phyloP scores from a whole-genome alignment of 2,329 filamentous ascomycete species.

The Sordariomycetes sp. region DNA sequence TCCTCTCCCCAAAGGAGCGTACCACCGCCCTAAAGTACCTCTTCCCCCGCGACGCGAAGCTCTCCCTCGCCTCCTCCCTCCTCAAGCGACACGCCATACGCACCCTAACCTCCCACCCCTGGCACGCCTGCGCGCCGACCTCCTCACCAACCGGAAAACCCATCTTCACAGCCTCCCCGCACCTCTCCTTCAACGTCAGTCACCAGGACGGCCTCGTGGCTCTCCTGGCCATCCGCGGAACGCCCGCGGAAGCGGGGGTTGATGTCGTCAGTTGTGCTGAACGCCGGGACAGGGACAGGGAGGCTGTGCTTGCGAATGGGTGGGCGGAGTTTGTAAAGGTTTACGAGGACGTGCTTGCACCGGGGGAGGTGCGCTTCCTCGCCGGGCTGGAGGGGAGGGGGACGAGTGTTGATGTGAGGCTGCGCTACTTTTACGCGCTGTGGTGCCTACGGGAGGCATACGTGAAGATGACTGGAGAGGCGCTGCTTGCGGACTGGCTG shows the following conservation, averaged over 20 bases:
- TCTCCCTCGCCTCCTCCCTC: slow-evolving; percentile 58
- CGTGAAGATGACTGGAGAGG: slow-evolving; percentile 73
- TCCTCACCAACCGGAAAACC: slow-evolving; percentile 43
- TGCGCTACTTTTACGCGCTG: slow-evolving; percentile 61
- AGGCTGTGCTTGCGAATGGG: slow-evolving; percentile 42
- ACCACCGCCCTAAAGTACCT: slow-evolving; percentile 45
- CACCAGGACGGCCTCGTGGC: slow-evolving; percentile 68
- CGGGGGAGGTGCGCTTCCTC: slow-evolving; percentile 47
- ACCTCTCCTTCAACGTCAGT: slow-evolving; percentile 59
- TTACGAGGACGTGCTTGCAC: slow-evolving; percentile 56
- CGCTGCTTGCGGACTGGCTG: slow-evolving; percentile 61
- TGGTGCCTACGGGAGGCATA: slow-evolving; percentile 75
- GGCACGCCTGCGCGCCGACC: slow-evolving; percentile 42
- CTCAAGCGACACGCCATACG: slow-evolving; percentile 60
- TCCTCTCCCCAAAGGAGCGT: slow-evolving; percentile 42
- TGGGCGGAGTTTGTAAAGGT: slow-evolving; percentile 58
- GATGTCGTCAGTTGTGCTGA: slow-evolving; percentile 69
- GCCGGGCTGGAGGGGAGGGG: slow-evolving; percentile 22
- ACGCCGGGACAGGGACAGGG: slow-evolving; percentile 46
- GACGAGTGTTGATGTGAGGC: slow-evolving; percentile 20
- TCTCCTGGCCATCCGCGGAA: slow-evolving; percentile 39
- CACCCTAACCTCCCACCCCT: slow-evolving; percentile 34
- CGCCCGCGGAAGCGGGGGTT: slow-evolving; percentile 43
- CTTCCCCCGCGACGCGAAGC: slow-evolving; percentile 59
- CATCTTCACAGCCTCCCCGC: slow-evolving; percentile 31